Conservation (phyloP, 2,329 filamentous ascomycete species). For the Cadophora gregata region DNA sequence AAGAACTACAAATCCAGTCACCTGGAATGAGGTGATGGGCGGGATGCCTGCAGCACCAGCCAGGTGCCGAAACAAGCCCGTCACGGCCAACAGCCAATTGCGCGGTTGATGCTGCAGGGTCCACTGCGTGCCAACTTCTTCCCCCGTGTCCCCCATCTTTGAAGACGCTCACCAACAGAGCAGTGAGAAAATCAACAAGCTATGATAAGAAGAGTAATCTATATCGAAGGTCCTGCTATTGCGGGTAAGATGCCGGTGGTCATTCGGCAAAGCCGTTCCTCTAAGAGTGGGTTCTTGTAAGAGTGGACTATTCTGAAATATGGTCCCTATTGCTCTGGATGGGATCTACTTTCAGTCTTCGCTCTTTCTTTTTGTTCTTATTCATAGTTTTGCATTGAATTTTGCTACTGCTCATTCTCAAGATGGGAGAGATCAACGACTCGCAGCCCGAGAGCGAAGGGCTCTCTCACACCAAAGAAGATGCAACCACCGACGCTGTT, state of each 20-base stretch:
- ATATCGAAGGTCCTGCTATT: neutral
- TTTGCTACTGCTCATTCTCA: neutral
- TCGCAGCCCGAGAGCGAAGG: conserved; percentile 16
- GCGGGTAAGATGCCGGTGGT: neutral
- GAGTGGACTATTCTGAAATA: no score
- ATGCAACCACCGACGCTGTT: conserved; percentile 10
- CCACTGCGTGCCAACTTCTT: neutral
- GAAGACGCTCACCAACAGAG: neutral
- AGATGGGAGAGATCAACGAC: conserved; percentile 6
- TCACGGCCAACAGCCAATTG: neutral
- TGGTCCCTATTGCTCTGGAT: neutral
- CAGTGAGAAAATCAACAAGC: neutral
- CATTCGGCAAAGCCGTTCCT: conserved; percentile 5
- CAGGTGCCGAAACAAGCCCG: conserved; percentile 4
- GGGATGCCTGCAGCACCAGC: conserved; percentile 3
- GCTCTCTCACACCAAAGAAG: conserved; percentile 4
- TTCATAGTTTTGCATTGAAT: neutral
- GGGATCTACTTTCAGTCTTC: neutral
- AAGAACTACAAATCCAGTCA: neutral
- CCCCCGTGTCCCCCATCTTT: conserved; percentile 16
- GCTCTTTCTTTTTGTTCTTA: neutral
- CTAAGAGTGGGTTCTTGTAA: conserved; percentile 6
- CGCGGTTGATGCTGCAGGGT: neutral
- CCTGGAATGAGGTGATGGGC: conserved; percentile 10
- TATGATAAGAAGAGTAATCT: conserved; percentile 8